These are phyloP conservation scores for Neospora caninum DNA, from an alignment of 169 alveolate species.

Conservation along the genomic window DNA sequence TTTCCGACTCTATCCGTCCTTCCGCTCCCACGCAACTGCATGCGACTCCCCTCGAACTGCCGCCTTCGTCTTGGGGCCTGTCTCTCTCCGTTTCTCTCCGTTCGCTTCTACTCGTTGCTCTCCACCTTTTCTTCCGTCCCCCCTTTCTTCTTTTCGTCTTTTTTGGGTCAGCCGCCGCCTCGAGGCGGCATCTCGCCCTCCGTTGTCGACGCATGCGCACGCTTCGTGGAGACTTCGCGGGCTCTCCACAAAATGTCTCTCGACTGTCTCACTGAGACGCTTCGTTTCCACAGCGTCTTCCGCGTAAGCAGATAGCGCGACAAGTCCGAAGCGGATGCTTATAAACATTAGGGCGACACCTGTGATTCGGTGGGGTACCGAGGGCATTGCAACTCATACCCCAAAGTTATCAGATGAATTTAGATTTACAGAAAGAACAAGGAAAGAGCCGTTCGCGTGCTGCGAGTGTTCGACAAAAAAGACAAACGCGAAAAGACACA, in stretches of 20 bases:
- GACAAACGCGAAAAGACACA: too few relatives aligned
- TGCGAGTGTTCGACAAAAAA: too few relatives aligned
- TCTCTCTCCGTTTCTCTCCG: not conserved
- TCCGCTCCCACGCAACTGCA: not conserved
- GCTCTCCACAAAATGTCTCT: not conserved
- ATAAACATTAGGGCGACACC: too few relatives aligned
- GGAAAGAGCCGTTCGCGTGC: too few relatives aligned
- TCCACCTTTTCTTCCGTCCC: too few relatives aligned
- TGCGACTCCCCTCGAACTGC: not conserved
- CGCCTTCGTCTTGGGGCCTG: not conserved
- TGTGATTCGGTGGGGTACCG: too few relatives aligned
- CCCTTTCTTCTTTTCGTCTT: not conserved
- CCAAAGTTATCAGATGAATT: too few relatives aligned
- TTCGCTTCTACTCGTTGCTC: not conserved
- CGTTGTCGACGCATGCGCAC: not conserved
- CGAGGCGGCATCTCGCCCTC: not conserved
- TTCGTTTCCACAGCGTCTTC: slow-evolving; percentile 6
- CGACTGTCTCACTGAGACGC: slow-evolving; percentile 2
- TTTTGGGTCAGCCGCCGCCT: not conserved
- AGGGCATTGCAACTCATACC: too few relatives aligned
- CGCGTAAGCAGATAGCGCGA: not conserved
- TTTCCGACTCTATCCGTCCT: not conserved
- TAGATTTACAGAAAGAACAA: too few relatives aligned
- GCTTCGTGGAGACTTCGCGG: not conserved
- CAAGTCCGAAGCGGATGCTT: too few relatives aligned